Evolutionary conservation across 2,329 filamentous ascomycete genomes (phyloP).

Genomic region (Aspergillus glaucus): DNA sequence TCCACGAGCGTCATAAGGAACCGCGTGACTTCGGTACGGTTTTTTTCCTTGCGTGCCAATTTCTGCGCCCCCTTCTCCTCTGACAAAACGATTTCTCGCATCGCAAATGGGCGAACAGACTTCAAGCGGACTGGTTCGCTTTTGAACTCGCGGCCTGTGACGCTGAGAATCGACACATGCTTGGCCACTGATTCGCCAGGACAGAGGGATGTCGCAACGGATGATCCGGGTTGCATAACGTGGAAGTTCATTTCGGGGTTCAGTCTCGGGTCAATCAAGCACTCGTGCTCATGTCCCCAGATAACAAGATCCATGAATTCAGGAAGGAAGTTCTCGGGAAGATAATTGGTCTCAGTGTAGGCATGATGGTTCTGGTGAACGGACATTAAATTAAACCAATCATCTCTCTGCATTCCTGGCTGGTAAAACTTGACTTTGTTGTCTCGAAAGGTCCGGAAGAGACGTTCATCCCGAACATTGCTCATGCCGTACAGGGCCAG

Average conservation of each 20-base stretch:
- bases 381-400: constrained; percentile 95
- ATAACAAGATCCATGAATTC: constrained; percentile 86
- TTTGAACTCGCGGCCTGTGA: constrained; percentile 77
- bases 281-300: constrained; percentile 98
- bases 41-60: constrained; percentile 74
- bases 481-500: constrained; percentile 89
- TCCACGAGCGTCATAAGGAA: constrained; percentile 73
- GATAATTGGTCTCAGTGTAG: constrained; percentile 84
- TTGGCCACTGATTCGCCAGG: constrained; percentile 87
- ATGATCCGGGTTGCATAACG: constrained; percentile 96
- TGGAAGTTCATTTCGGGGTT: constrained; percentile 88
- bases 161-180: constrained; percentile 76
- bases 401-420: constrained; percentile 68
- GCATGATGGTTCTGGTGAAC: constrained; percentile 96
- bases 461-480: constrained; percentile 89
- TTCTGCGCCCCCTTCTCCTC: constrained; percentile 71
- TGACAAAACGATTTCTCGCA: constrained; percentile 70
- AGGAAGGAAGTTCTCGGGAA: constrained; percentile 88
- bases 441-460: constrained; percentile 90
- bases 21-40: constrained; percentile 71
- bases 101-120: constrained; percentile 84
- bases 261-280: constrained; percentile 72
- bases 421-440: constrained; percentile 91
- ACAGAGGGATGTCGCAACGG: constrained; percentile 85
- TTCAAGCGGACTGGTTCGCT: constrained; percentile 77